Percentiles rank a stretch among this genome's conserved stretches.
Conservation (phyloP, 2,329 filamentous ascomycete genomes). For the Geosmithia morbida region DNA sequence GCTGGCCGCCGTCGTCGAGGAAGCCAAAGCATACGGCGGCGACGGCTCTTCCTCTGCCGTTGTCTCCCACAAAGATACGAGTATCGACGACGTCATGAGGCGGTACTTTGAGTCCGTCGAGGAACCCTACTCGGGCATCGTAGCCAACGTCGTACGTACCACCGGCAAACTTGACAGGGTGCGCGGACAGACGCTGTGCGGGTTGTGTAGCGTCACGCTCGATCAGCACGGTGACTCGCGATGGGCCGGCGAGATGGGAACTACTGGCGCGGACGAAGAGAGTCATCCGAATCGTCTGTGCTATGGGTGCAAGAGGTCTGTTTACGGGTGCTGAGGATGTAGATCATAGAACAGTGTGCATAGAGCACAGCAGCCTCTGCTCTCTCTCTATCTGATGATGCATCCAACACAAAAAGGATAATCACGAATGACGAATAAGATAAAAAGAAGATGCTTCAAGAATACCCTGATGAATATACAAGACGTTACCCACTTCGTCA, state of each 20-base stretch:
- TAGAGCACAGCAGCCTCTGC: too few relatives aligned
- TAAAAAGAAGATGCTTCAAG: too few relatives aligned
- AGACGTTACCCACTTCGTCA: neutral
- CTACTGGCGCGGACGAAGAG: conserved; percentile 11
- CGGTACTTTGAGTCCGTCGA: conserved; percentile 78
- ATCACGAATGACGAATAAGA: too few relatives aligned
- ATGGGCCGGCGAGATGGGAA: conserved; percentile 47
- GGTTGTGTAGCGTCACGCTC: conserved; percentile 55
- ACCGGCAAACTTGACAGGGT: conserved; percentile 60
- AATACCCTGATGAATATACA: too few relatives aligned
- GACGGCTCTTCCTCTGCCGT: conserved; percentile 17
- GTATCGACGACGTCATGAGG: conserved; percentile 81
- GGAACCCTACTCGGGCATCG: conserved; percentile 74
- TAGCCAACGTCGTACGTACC: conserved; percentile 89
- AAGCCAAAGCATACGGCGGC: conserved; percentile 25
- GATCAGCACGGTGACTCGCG: conserved; percentile 47
- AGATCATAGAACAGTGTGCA: too few relatives aligned
- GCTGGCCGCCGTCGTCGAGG: conserved; percentile 19
- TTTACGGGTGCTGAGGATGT: conserved; percentile 20
- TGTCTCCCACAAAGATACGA: conserved; percentile 59
- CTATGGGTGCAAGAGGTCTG: conserved; percentile 60
- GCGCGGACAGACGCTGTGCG: conserved; percentile 30
- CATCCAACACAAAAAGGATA: too few relatives aligned
- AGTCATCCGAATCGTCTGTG: conserved; percentile 32
- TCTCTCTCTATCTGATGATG: too few relatives aligned